A percentile compares a stretch with the other conserved stretches of the same genome.
Conservation (phyloP, 2,329 filamentous ascomycete species). For the Simplicillium aogashimaense region DNA sequence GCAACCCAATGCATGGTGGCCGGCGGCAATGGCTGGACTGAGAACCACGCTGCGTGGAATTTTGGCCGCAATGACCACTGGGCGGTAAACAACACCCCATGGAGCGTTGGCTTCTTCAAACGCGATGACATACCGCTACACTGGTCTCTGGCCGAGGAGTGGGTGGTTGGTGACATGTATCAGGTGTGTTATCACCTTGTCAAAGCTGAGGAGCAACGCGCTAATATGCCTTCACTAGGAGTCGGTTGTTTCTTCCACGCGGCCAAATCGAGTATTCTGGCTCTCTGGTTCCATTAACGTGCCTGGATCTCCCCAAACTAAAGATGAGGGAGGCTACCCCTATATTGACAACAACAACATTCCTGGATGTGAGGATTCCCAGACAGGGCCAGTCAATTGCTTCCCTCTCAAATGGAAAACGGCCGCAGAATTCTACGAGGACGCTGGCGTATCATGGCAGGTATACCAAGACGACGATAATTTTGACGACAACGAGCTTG, state of each 20-base stretch:
- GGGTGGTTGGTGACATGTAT: conserved; percentile 47
- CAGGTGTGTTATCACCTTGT: no score
- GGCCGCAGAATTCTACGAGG: conserved; percentile 35
- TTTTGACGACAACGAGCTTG: conserved; percentile 43
- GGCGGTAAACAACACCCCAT: conserved; percentile 42
- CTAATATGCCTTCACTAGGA: no score
- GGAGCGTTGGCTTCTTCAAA: conserved; percentile 40
- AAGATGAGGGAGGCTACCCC: conserved; percentile 29
- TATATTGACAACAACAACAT: conserved; percentile 41
- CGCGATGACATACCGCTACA: conserved; percentile 42
- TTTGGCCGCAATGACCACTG: conserved; percentile 40
- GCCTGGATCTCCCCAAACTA: conserved; percentile 32
- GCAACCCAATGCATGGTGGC: conserved; percentile 44
- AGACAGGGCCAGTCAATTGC: conserved; percentile 36
- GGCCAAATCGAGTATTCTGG: conserved; percentile 41
- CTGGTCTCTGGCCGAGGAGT: conserved; percentile 44
- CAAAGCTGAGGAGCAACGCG: no score
- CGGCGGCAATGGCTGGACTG: conserved; percentile 39
- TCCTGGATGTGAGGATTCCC: conserved; percentile 29
- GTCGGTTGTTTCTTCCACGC: conserved; percentile 39
- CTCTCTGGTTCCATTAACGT: conserved; percentile 40
- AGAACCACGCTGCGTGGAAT: conserved; percentile 42
- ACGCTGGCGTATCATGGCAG: conserved; percentile 38
- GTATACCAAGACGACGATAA: conserved; percentile 39
- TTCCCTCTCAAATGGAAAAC: conserved; percentile 47